Percentiles rank a stretch among this genome's conserved stretches.
Conservation (phyloP, 306 rosid genomes). For the Ormosia semicastrata region DNA sequence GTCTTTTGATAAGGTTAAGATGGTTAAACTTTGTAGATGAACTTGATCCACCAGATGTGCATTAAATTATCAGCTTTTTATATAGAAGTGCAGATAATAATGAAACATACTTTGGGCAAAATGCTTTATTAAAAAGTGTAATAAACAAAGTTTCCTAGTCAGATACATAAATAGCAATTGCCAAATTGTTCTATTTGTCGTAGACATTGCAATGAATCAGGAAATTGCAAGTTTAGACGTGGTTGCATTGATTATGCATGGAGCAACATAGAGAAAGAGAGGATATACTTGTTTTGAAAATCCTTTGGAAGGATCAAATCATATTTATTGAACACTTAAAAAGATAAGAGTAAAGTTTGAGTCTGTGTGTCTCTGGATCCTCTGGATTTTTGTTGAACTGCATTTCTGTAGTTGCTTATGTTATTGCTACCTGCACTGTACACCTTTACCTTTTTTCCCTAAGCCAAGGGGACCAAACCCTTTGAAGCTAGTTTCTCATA, state of each 20-base stretch:
- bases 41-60: not conserved
- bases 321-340: not conserved
- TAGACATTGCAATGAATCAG: not conserved
- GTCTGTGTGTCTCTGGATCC: not conserved
- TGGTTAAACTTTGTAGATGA: not conserved
- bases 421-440: not conserved
- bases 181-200: not conserved
- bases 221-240: not conserved
- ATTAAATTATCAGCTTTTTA: not conserved
- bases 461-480: not conserved
- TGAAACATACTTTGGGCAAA: not conserved
- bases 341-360: not conserved
- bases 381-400: not conserved
- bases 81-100: not conserved
- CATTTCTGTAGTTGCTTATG: not conserved
- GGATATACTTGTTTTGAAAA: slow-evolving; percentile 1
- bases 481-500: not conserved
- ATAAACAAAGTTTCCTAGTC: not conserved
- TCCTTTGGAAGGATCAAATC: not conserved
- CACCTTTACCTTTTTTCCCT: not conserved
- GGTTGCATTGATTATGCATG: not conserved
- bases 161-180: not conserved
- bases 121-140: not conserved
- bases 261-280: not conserved
- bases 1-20: not conserved